Base-by-base conservation (phyloP, 2,329 filamentous ascomycete genomes). In the Microascus cirrosus region DNA sequence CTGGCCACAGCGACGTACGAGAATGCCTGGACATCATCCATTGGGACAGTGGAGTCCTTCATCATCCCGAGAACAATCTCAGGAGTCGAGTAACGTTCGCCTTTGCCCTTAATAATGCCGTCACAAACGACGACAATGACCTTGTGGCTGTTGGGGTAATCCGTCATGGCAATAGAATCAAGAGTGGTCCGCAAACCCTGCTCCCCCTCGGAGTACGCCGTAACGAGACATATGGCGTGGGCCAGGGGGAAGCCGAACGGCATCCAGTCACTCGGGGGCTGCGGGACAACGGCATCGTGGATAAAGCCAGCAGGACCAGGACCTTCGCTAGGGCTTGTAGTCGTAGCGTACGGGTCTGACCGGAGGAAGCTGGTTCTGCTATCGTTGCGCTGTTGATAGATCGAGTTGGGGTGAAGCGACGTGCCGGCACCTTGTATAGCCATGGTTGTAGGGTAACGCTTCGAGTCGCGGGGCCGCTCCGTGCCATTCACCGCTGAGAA, bases 111-210 rank as follows among this genome's bases (percentile, higher is more conserved):
- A 77, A 99, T 96, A 68, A 97, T 83, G 73, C 94, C 94, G 70
- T 99, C 94, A 73, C 94, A 99, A 65, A 99, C 89, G 65, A 96
- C 89, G 60, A 99, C 80, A 65, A 99, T 94, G 32, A 92, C 84
- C 74, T 99, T 99, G 80, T 99, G 95, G 71, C 93, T 97, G 79
- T 99, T 99, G 55, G 94, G 94, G 66, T 99, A 99, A 71, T 99
- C 95, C 2, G 94, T 99, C 73, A 90, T 95, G 55, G 93, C 94
- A 68, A 99, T 87, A 1, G 94, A 99, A 73, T 99, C 92, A 32
- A 99, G 77, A 1, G 94, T 99, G 0, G 92, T 96, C 54, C 94
- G 87, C 58, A 99, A 82, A 67, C 93, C 94, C 60, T 95, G 87
- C 62, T 87, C 90, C 63, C 94, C 94, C 75, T 99, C 94, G 0